phyloP scores from a whole-genome alignment of 1,284 basidiomycete species.

The Phenoliferia sp. region DNA sequence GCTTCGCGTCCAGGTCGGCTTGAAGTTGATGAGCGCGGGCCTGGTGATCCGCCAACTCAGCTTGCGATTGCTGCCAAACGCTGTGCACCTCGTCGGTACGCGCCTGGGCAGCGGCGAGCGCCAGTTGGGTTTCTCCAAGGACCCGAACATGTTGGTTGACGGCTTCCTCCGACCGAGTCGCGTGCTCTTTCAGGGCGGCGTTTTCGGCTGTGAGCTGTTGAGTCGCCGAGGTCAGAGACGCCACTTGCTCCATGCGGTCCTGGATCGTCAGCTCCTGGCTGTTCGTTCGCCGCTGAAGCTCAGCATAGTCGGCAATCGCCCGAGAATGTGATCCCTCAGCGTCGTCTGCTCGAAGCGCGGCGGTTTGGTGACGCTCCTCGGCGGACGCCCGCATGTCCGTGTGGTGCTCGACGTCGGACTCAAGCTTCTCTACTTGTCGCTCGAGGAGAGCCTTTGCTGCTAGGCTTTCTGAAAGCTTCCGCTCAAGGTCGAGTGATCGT shows the following conservation, averaged over 20 bases:
- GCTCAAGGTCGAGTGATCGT: constrained; percentile 73
- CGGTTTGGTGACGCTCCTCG: constrained; percentile 73
- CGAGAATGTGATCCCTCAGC: constrained; percentile 75
- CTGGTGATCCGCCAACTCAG: constrained; percentile 54
- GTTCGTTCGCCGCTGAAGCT: constrained; percentile 64
- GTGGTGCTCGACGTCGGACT: constrained; percentile 37
- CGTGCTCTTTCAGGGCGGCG: constrained; percentile 59
- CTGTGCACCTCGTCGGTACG: constrained; percentile 78
- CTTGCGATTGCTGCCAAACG: constrained; percentile 63
- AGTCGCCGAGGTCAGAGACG: constrained; percentile 67
- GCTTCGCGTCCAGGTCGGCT: constrained; percentile 17
- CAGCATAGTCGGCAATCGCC: constrained; percentile 62
- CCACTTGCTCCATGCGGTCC: constrained; percentile 71
- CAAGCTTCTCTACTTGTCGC: constrained; percentile 66
- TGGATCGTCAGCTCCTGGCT: constrained; percentile 64
- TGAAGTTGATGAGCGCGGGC: constrained; percentile 51
- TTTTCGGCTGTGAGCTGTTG: constrained; percentile 78
- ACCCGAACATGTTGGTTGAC: constrained; percentile 79
- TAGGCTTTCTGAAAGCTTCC: constrained; percentile 66
- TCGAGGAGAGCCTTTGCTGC: constrained; percentile 67
- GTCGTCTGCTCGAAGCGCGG: constrained; percentile 71
- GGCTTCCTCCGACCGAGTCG: constrained; percentile 50
- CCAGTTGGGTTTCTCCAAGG: constrained; percentile 75
- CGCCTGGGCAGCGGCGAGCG: constrained; percentile 66
- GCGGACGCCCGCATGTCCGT: constrained; percentile 59